phyloP scores from a whole-genome alignment of 2,329 filamentous ascomycete genomes.

The Verruconis gallopava region DNA sequence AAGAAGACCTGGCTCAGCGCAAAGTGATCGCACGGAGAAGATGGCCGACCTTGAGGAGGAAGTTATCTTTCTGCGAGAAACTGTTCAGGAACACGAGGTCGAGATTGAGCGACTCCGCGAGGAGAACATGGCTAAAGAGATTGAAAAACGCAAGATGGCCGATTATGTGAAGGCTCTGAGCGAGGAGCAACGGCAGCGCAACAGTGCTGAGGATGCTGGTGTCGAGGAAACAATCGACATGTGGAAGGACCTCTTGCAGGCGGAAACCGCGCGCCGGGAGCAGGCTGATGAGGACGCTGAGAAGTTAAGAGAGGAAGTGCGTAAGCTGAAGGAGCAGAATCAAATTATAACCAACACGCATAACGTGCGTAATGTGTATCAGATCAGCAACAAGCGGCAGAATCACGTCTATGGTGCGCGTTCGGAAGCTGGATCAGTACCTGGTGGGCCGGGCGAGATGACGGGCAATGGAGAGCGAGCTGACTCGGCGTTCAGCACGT shows the following conservation, averaged over 20 bases:
- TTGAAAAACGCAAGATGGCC: constrained; percentile 74
- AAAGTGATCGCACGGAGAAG: constrained; percentile 40
- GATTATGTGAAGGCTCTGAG: constrained; percentile 61
- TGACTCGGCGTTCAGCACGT: constrained; percentile 36
- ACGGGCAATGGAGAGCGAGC: constrained; percentile 21
- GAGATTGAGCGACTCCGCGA: constrained; percentile 72
- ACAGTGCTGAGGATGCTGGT: constrained; percentile 23
- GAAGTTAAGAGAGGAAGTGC: constrained; percentile 70
- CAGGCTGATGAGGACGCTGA: constrained; percentile 84
- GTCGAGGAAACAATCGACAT: constrained; percentile 48
- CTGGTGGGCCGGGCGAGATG: constrained; percentile 11
- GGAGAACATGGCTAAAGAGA: constrained; percentile 66
- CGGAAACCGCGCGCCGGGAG: constrained; percentile 78
- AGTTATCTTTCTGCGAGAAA: constrained; percentile 69
- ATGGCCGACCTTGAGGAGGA: constrained; percentile 69
- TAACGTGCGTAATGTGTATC: constrained; percentile 24
- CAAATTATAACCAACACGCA: constrained; percentile 23
- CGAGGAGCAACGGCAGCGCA: constrained; percentile 32
- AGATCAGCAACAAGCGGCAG: constrained; percentile 26
- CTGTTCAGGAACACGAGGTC: constrained; percentile 69
- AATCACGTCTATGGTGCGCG: constrained; percentile 16
- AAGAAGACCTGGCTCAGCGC: constrained; percentile 33
- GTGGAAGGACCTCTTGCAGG: constrained; percentile 88
- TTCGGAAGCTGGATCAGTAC: constrained; percentile 16
- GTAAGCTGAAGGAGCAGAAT: constrained; percentile 45